phyloP scores from a whole-genome alignment of 768 basidiomycete genomes.

The Termitomyces sp. region DNA sequence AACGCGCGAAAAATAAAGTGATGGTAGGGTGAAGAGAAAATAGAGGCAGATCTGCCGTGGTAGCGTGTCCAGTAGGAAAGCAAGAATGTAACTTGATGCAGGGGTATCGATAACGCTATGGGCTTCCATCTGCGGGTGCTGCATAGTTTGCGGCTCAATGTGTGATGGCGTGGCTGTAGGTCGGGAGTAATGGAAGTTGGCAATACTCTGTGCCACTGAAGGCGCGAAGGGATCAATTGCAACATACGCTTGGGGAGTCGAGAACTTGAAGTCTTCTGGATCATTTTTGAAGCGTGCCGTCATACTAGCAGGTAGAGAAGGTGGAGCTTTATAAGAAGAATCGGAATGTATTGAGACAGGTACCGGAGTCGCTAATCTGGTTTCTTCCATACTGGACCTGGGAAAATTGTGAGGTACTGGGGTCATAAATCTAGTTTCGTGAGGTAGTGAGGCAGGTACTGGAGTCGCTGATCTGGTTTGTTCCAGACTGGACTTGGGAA shows the following conservation, averaged over 20 bases:
- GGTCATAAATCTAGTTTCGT: too few relatives aligned
- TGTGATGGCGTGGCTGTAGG: background rate
- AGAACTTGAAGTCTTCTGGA: too few relatives aligned
- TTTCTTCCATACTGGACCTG: background rate
- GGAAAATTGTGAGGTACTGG: too few relatives aligned
- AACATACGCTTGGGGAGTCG: background rate
- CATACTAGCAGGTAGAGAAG: background rate
- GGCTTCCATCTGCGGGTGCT: too few relatives aligned
- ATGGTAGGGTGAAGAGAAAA: constrained; percentile 59
- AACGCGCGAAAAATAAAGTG: constrained; percentile 77
- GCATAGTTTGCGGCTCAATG: background rate
- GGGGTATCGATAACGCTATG: too few relatives aligned
- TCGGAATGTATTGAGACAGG: too few relatives aligned
- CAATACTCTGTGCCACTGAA: background rate
- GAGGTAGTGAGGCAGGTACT: too few relatives aligned
- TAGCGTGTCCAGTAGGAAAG: background rate
- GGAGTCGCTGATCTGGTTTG: too few relatives aligned
- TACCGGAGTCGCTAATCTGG: background rate
- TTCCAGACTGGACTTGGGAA: too few relatives aligned
- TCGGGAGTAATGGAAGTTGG: background rate
- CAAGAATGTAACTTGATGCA: background rate
- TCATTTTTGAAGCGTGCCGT: background rate
- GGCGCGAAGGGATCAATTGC: background rate
- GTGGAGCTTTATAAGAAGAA: background rate
- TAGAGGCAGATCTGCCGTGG: constrained; percentile 3